These are phyloP conservation scores for peach (Prunus persica) DNA, from an alignment of 306 rosid species.

Conservation along the genomic window DNA sequence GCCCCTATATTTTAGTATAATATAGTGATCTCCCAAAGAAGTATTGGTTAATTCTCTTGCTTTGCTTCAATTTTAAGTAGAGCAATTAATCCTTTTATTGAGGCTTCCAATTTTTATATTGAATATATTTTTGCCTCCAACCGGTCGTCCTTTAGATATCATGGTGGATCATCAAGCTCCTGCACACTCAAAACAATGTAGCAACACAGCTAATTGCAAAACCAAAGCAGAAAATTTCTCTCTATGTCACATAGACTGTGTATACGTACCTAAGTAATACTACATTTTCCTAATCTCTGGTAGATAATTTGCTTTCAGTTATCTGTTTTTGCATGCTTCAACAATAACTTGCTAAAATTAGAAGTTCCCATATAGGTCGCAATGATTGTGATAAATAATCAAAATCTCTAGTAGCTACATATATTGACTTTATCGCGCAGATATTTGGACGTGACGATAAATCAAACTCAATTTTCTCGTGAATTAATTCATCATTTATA, in stretches of 20 bases:
- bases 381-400: neutral
- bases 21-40: no score
- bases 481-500: neutral
- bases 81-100: neutral
- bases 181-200: no score
- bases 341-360: neutral
- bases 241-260: no score
- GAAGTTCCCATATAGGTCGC: neutral
- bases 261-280: no score
- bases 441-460: neutral
- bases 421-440: neutral
- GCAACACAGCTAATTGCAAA: neutral
- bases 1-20: no score
- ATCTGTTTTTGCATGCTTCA: neutral
- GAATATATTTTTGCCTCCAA: neutral
- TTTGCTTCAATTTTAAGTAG: neutral
- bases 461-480: neutral
- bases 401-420: neutral
- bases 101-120: neutral
- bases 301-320: neutral
- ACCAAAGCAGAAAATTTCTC: no score
- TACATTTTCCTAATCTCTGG: neutral
- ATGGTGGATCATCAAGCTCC: neutral
- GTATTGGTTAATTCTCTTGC: no score
- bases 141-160: neutral